Base-by-base conservation (phyloP, 140 eudicot species). In the Oenanthe javanica region DNA sequence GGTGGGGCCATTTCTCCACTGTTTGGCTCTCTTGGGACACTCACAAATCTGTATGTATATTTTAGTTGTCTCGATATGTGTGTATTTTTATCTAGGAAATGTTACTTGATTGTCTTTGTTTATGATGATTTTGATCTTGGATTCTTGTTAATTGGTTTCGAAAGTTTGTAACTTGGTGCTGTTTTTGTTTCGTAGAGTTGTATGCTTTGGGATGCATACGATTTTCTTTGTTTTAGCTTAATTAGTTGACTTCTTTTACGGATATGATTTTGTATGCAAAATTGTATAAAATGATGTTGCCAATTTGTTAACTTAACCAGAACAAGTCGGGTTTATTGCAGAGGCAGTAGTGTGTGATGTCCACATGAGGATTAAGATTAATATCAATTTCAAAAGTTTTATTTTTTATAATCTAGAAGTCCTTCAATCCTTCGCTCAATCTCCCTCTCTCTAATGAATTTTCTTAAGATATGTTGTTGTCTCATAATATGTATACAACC, bases 21-120 rank as follows among this genome's bases (percentile, higher is more conserved):
- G 97, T 93, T 57, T 91, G 98, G 98, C 96, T 93, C 76, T 89
- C 97, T 85, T 93, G 96, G 96, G 97, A 93, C 73, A 83, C 90
- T 79, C 91, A 89, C 23, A 85, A 86, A 76, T 84, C 88, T n/a
- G 96, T 92, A 81, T 36, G 87, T 81, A 18, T 52, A 11, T 51
- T 57, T 16, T 19, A 45, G 9, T 36, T 16, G 18, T 36, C 55
- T 36, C 16, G 45, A 13, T 21, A 1, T 42, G 16, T 2, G 16
- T 2, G 48, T 14, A 3, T 45, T 3, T 38, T 66, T 8, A 5
- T 54, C 2, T 54, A 15, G 54, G 61, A 15, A 15, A 54, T 15
- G n/a, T 54, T 54, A 54, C 5, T 55, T 18, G 23, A 6, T 55
- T 54, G 61, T 16, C 9, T 16, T 54, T 55, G 23, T 55, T 55